Base-by-base conservation (phyloP, 2,329 filamentous ascomycete genomes). In the Nemania sp. region DNA sequence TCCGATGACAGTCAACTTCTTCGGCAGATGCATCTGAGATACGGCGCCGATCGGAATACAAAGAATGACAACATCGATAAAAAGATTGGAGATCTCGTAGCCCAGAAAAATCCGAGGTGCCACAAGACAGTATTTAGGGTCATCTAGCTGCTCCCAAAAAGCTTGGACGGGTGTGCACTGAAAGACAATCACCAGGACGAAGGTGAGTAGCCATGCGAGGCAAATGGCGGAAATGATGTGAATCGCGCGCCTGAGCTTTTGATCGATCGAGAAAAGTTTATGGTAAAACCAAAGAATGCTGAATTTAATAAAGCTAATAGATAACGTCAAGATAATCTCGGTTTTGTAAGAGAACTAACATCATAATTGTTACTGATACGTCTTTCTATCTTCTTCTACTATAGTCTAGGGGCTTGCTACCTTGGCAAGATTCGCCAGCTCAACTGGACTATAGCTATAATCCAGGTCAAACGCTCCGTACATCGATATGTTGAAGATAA, bases 221-320 rank as follows among this genome's bases (percentile, higher is more conserved):
- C 42, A 46, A 8, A 41, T 17, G 20, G 12, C 36, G 3, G 15
- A 22, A 1, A 30, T 17, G 7, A n/a, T 24, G 3, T 20, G 11
- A n/a, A 51, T 45, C 5, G 30, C n/a, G 7, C 19, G 39, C 3
- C 19, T 9, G 5, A 41, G n/a, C n/a, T 4, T 20, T 9, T 5
- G 20, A 9, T 47, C 11, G 2, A 47, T 15, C 2, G 14, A 17
- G 44, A 47, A 47, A 17, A 47, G 20, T 5, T 2, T 19, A 11
- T 37, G 24, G 23, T 47, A 47, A 9, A 47, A 47, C 44, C 44
- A 47, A 23, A 47, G 44, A 28, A 47, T 47, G 33, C 31, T 47
- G 4, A 47, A 23, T 19, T 47, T 37, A 12, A 47, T 22, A 2
- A 15, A 12, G n/a, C 31, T 37, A n/a, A 37, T 26, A 8, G 7